Conservation (phyloP, 108 stramenopile genomes). For the Nitzschia palea region DNA sequence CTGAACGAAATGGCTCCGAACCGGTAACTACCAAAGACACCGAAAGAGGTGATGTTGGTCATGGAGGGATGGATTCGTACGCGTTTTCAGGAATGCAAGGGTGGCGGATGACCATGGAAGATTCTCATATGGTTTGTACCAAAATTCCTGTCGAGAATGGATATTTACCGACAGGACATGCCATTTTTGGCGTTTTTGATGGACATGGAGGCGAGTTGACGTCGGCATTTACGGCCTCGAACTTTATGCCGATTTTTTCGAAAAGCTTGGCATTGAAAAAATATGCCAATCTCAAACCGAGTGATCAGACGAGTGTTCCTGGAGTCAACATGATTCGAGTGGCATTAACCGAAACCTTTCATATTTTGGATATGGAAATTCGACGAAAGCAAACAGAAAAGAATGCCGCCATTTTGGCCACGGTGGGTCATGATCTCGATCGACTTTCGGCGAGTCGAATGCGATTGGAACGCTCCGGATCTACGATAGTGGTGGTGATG, state of each 20-base stretch:
- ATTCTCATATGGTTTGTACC: conserved; percentile 53
- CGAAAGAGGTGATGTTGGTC: conserved; percentile 45
- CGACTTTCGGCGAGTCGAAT: conserved; percentile 2
- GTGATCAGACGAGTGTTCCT: conserved; percentile 42
- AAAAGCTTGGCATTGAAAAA: conserved; percentile 41
- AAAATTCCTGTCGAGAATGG: conserved; percentile 25
- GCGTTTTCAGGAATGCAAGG: conserved; percentile 83
- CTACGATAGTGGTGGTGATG: conserved; percentile 86
- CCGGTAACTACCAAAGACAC: conserved; percentile 65
- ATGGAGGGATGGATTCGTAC: conserved; percentile 22
- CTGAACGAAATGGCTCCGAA: conserved; percentile 11
- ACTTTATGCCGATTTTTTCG: conserved; percentile 63
- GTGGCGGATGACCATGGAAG: conserved; percentile 85
- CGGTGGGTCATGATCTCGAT: not conserved
- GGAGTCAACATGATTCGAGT: conserved; percentile 58
- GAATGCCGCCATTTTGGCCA: conserved; percentile 16
- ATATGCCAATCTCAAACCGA: conserved; percentile 49
- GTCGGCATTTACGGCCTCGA: conserved; percentile 60
- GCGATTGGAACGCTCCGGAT: conserved; percentile 71
- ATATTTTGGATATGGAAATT: conserved; percentile 70
- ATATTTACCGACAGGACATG: conserved; percentile 45
- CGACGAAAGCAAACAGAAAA: conserved; percentile 29
- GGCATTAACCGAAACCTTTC: conserved; percentile 69
- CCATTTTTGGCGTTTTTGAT: conserved; percentile 87
- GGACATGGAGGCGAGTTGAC: conserved; percentile 90